A percentile compares a stretch with the other conserved stretches of the same genome.
phyloP scores from a whole-genome alignment of 441 rosid genomes.

The Populus tomentosa region DNA sequence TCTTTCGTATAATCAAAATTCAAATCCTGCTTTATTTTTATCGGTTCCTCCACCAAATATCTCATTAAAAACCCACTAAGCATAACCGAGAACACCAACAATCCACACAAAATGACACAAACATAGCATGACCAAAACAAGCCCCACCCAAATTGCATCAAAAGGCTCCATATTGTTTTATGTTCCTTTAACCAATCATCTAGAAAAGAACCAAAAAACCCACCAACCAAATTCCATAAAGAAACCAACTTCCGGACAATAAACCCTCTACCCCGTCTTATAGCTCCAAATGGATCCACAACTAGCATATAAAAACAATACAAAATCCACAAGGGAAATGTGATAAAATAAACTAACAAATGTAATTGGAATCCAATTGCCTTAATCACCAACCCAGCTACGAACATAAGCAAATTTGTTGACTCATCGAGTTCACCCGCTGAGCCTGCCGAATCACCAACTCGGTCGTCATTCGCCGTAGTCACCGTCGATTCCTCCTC shows the following conservation, averaged over 20 bases:
- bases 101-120: conserved; percentile 35
- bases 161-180: conserved; percentile 33
- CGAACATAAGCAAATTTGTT: conserved; percentile 33
- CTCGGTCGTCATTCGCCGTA: conserved; percentile 10
- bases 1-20: no score
- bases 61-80: no score
- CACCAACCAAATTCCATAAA: conserved; percentile 27
- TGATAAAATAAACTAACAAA: conserved; percentile 44
- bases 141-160: conserved; percentile 57
- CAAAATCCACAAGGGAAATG: conserved; percentile 43
- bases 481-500: conserved; percentile 28
- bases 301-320: conserved; percentile 35
- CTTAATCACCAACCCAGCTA: conserved; percentile 51
- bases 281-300: conserved; percentile 51
- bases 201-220: conserved; percentile 27
- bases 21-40: no score
- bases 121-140: conserved; percentile 60
- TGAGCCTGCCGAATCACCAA: conserved; percentile 14
- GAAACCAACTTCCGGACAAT: conserved; percentile 19
- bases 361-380: conserved; percentile 60
- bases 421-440: conserved; percentile 28
- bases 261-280: conserved; percentile 33
- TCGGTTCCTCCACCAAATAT: no score
- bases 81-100: no score
- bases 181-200: conserved; percentile 31